These are phyloP conservation scores for Ceratocystis smalleyi DNA, from an alignment of 2,329 filamentous ascomycete species.

Conservation along the genomic window DNA sequence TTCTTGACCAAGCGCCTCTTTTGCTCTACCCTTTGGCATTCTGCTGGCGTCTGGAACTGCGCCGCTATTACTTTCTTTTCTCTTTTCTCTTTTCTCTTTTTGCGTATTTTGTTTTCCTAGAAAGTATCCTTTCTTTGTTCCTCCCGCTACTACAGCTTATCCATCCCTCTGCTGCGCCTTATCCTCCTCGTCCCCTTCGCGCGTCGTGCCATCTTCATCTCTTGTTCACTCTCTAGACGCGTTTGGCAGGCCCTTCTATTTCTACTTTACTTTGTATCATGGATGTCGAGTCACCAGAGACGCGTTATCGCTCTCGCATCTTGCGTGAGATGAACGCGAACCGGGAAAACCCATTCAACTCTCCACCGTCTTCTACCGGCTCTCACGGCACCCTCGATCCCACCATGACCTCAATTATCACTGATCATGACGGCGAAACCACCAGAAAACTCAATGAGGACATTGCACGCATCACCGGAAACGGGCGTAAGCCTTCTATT, in stretches of 20 bases:
- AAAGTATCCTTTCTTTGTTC: constrained; percentile 12
- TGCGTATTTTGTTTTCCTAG: constrained; percentile 11
- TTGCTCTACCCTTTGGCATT: neutral
- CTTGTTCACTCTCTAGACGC: neutral
- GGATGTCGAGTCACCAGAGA: constrained; percentile 28
- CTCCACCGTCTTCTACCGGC: constrained; percentile 41
- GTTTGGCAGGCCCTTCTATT: too few relatives aligned
- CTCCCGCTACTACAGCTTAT: neutral
- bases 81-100: neutral
- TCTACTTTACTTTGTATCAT: constrained; percentile 20
- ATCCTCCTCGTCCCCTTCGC: neutral
- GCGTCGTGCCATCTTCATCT: neutral
- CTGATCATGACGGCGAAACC: constrained; percentile 38
- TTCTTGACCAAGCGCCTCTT: neutral
- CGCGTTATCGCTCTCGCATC: constrained; percentile 33
- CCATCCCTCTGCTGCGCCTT: neutral
- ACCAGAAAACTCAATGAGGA: constrained; percentile 36
- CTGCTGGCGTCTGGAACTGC: neutral
- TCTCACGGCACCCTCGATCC: constrained; percentile 42
- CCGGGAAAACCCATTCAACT: constrained; percentile 42
- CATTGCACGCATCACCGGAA: constrained; percentile 29
- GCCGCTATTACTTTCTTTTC: neutral
- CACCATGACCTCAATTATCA: constrained; percentile 38
- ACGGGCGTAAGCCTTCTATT: constrained; percentile 27
- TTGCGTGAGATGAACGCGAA: constrained; percentile 38